Evolutionary conservation across 257 asterid species (phyloP).

Genomic region (Linaria vulgaris): DNA sequence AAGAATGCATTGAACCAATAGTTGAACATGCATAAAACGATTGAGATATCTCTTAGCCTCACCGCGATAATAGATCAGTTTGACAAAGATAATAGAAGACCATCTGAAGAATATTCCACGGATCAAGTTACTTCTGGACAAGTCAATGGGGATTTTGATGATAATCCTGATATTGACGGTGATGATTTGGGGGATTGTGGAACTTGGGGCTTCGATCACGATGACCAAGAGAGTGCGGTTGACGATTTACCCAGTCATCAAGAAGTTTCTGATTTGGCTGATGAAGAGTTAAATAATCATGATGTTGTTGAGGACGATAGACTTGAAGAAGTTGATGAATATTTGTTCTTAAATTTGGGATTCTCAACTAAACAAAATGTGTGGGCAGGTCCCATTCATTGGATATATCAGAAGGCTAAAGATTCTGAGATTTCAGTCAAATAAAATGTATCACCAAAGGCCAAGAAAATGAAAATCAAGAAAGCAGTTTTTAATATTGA

Average conservation of each 20-base stretch:
- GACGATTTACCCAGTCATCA: slow-evolving; percentile 60
- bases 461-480: slow-evolving; percentile 60
- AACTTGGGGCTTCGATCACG: slow-evolving; percentile 67
- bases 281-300: slow-evolving; percentile 40
- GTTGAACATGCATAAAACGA: slow-evolving; percentile 49
- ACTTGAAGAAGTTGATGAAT: slow-evolving; percentile 73
- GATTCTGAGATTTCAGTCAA: slow-evolving; percentile 52
- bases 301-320: slow-evolving; percentile 58
- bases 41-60: slow-evolving; percentile 85
- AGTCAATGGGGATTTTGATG: slow-evolving; percentile 36
- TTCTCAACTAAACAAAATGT: slow-evolving; percentile 80
- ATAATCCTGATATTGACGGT: slow-evolving; percentile 40
- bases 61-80: slow-evolving; percentile 59
- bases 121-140: slow-evolving; percentile 51
- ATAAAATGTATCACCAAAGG: slow-evolving; percentile 63
- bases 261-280: slow-evolving; percentile 49
- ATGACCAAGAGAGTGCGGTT: slow-evolving; percentile 52
- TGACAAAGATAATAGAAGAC: slow-evolving; percentile 59
- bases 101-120: slow-evolving; percentile 45
- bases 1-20: slow-evolving; percentile 78
- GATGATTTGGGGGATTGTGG: slow-evolving; percentile 50
- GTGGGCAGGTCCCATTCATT: slow-evolving; percentile 98
- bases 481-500: slow-evolving; percentile 66
- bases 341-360: slow-evolving; percentile 72
- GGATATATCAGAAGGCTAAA: slow-evolving; percentile 83